phyloP scores from a whole-genome alignment of 1,139 yeast genomes.

The Pichia sp. region DNA sequence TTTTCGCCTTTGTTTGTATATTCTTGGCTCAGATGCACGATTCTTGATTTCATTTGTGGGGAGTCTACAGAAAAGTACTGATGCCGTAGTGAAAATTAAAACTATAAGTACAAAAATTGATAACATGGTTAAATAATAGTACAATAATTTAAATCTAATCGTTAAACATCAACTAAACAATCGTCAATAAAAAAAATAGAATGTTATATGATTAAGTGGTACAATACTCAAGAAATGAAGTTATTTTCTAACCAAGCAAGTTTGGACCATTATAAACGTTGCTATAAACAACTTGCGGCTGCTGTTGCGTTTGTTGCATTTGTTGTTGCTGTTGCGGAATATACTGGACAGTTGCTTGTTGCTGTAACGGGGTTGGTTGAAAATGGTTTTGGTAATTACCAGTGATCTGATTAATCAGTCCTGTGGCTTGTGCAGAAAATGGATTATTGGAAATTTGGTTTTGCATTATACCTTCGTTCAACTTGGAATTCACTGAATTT shows the following conservation, averaged over 20 bases:
- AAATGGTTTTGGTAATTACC: too few species aligned
- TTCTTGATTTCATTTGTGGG: too few species aligned
- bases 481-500: slow-evolving; percentile 18
- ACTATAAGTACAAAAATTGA: too few species aligned
- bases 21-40: too few species aligned
- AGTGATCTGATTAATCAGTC: slow-evolving; percentile 11
- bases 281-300: slow-evolving; percentile 2
- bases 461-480: slow-evolving; percentile 15
- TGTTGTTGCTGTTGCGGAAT: slow-evolving; percentile 3
- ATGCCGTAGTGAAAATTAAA: too few species aligned
- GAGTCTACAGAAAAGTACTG: too few species aligned
- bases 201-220: too few species aligned
- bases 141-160: too few species aligned
- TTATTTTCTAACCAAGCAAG: slow-evolving; percentile 6
- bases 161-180: too few species aligned
- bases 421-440: slow-evolving; percentile 12
- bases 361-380: slow-evolving; percentile 8
- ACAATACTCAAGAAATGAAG: background rate
- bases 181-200: too few species aligned
- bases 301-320: slow-evolving; percentile 3
- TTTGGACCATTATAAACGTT: slow-evolving; percentile 14
- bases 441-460: slow-evolving; percentile 10
- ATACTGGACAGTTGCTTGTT: slow-evolving; percentile 11
- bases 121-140: too few species aligned
- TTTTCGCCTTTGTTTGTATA: too few species aligned